Conservation (phyloP, 345 rosid species). For the Gossypium bickii region DNA sequence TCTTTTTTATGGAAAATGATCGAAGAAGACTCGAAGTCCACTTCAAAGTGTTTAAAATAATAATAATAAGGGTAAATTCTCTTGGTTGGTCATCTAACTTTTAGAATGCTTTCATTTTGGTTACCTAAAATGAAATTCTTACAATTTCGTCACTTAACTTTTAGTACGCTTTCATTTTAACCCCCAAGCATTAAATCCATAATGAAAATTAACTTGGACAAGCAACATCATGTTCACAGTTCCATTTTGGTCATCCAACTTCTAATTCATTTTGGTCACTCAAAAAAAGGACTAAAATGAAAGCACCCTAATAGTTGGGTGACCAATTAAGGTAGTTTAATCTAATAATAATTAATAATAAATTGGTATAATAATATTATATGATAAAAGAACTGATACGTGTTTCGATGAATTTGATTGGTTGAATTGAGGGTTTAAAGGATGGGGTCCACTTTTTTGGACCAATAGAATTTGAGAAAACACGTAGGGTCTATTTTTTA, state of each 20-base stretch:
- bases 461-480: constrained; percentile 38
- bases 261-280: too few species aligned
- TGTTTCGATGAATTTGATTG: constrained; percentile 51
- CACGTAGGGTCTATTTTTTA: too few species aligned
- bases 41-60: neutral
- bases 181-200: too few species aligned
- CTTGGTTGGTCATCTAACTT: too few species aligned
- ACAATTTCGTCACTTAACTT: too few species aligned
- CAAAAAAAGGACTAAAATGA: too few species aligned
- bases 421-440: constrained; percentile 17
- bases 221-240: too few species aligned
- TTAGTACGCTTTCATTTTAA: too few species aligned
- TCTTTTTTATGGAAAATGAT: neutral
- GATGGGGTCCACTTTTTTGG: constrained; percentile 14
- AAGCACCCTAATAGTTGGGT: neutral
- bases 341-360: neutral
- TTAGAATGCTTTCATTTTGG: too few species aligned
- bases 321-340: neutral
- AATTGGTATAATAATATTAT: neutral
- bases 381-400: constrained; percentile 21
- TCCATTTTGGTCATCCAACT: too few species aligned
- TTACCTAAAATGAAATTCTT: too few species aligned
- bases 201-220: too few species aligned
- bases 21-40: neutral
- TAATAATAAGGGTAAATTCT: neutral